These are phyloP conservation scores for Iodosphaeria phyllophila DNA, from an alignment of 2,329 filamentous ascomycete genomes.

Conservation along the genomic window DNA sequence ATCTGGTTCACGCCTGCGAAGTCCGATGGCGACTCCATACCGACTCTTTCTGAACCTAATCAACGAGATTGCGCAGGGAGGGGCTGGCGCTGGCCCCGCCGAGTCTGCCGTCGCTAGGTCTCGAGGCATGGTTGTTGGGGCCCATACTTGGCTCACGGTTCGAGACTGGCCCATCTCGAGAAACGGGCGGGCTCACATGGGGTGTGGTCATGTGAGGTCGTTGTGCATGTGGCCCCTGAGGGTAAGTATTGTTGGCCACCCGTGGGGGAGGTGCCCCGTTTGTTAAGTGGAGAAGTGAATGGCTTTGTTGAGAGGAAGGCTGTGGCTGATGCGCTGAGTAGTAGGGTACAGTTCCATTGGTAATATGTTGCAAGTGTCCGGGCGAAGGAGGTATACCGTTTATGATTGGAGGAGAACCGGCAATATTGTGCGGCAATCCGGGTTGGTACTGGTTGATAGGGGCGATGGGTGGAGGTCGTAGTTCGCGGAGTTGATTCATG, in stretches of 20 bases:
- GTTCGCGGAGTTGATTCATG: conserved; percentile 19
- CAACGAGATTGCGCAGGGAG: conserved; percentile 57
- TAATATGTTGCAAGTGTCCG: conserved; percentile 18
- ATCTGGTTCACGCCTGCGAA: too few relatives aligned
- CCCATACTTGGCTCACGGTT: conserved; percentile 13
- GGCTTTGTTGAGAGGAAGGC: conserved; percentile 13
- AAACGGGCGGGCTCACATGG: conserved; percentile 24
- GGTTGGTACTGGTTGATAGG: conserved; percentile 22
- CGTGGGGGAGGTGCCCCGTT: conserved; percentile 24
- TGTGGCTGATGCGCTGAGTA: conserved; percentile 16
- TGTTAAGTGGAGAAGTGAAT: conserved; percentile 12
- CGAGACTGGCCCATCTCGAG: conserved; percentile 18
- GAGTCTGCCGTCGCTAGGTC: conserved; percentile 16
- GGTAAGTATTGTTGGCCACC: conserved; percentile 24
- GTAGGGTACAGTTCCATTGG: conserved; percentile 24
- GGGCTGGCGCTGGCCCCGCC: conserved; percentile 62
- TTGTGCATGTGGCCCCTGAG: conserved; percentile 23
- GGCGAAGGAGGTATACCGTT: conserved; percentile 24
- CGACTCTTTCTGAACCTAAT: too few relatives aligned
- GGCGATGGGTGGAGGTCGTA: conserved; percentile 28
- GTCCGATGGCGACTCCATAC: too few relatives aligned
- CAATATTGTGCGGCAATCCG: too few relatives aligned
- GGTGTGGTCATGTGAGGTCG: conserved; percentile 22
- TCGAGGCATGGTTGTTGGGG: conserved; percentile 11
- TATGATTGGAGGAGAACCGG: too few relatives aligned